Evolutionary conservation across 2,329 filamentous ascomycete genomes (phyloP), one percentile per base, ranked within the genome.

Genomic region (Trichoderma cornu-damae): DNA sequence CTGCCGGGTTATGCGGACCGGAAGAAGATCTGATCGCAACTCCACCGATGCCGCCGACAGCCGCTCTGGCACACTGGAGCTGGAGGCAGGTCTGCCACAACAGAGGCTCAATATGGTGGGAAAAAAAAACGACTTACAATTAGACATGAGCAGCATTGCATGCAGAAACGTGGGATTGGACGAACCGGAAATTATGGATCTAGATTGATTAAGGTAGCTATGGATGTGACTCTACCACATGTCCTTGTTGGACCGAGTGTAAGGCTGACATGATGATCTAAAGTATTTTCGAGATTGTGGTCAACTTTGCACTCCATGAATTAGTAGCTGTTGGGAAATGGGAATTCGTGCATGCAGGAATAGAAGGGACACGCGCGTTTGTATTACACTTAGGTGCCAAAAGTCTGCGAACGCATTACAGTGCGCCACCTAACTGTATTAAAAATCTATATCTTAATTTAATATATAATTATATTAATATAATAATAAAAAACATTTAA

Each of bases 11-110:
- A 18, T 38, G 44, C 48, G 56, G 58, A 54, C 59, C 57, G 54
- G 48, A 22, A 46, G 37, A 18, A 28, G 46, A 47, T 42, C 26
- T 47, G 26, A 37, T 24, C 43, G 32, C 30, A 42, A 47, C 12
- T 30, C 42, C 63, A 59, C 61, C 65, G 63, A 66, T 63, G 59
- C 64, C 63, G 61, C 65, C 65, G 64, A 65, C 62, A 65, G 48
- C 65, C 65, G 64, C 24, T 7, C 16, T 40, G 12, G 11, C n/a
- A 35, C 16, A 2, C 30, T 38, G 32, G 1, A 1, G 5, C 30
- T 28, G 22, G 1, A 47, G 32, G 16, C 30, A 47, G 4, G 30
- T 38, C 48, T 51, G 35, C 22, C 16, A 20, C 11, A n/a, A 6
- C 16, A 30, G 32, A 47, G 22, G 34, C 16, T 30, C 5, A 37